A percentile compares a stretch with the other conserved stretches of the same genome.
Evolutionary conservation across 352 stramenopile species (phyloP).

Genomic region (Phytophthora uliginosa): DNA sequence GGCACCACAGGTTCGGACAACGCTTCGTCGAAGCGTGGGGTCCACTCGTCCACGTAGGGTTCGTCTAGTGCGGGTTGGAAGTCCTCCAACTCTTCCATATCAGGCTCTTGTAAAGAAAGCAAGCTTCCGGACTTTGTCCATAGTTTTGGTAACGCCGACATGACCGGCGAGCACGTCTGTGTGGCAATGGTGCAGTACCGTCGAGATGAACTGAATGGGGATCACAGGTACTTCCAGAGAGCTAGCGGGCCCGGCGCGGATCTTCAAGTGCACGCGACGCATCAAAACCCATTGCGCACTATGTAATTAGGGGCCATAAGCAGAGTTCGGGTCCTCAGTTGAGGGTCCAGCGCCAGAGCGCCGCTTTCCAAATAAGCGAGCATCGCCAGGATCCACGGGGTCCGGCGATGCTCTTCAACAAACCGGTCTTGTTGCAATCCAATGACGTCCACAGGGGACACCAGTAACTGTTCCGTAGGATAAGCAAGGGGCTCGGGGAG

Average conservation of each 20-base stretch:
- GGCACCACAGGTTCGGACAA: no score
- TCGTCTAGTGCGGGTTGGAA: neutral
- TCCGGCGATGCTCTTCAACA: neutral
- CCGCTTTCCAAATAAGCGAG: neutral
- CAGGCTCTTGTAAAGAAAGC: no score
- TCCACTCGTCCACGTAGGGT: no score
- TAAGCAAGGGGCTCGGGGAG: neutral
- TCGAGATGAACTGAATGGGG: neutral
- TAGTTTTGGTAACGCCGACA: neutral
- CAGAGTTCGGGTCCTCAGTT: neutral
- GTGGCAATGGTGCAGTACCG: neutral
- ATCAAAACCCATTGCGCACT: neutral
- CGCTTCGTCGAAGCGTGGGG: no score
- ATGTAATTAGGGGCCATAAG: neutral
- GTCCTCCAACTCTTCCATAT: neutral
- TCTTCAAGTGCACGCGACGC: neutral
- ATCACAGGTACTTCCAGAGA: neutral
- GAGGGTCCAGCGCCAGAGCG: conserved; percentile 2
- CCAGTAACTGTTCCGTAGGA: neutral
- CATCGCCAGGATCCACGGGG: conserved; percentile 11
- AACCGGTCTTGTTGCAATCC: neutral
- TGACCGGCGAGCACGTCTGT: neutral
- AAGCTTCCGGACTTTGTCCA: neutral
- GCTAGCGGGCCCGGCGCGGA: neutral
- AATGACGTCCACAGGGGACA: neutral